phyloP scores from a whole-genome alignment of 106 monocot genomes.

The Allium fistulosum region DNA sequence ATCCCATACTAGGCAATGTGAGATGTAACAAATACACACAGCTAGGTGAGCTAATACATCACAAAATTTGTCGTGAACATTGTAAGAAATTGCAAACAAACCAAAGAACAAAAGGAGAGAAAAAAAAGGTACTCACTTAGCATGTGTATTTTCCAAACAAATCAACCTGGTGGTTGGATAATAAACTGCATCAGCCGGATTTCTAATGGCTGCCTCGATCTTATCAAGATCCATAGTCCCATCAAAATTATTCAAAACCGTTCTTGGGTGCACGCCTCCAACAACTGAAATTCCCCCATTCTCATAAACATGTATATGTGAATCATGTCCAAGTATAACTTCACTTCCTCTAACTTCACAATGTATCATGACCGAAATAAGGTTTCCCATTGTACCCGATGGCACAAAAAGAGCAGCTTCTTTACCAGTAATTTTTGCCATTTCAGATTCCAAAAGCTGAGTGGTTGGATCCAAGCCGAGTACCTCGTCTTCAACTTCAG shows the following conservation, averaged over 20 bases:
- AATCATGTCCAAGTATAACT: constrained; percentile 81
- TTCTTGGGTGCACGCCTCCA: constrained; percentile 83
- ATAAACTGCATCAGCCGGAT: constrained; percentile 45
- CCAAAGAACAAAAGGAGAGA: not conserved
- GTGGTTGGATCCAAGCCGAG: constrained; percentile 60
- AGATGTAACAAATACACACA: no score
- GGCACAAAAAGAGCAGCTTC: constrained; percentile 91
- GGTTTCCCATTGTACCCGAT: constrained; percentile 96
- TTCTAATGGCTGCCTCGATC: constrained; percentile 67
- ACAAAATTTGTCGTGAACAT: no score
- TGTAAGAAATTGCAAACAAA: no score
- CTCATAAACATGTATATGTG: constrained; percentile 92
- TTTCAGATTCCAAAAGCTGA: constrained; percentile 31
- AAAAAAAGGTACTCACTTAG: constrained; percentile 49
- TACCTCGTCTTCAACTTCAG: constrained; percentile 73
- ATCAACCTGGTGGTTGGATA: constrained; percentile 89
- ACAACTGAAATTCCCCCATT: constrained; percentile 90
- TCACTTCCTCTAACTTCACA: constrained; percentile 95
- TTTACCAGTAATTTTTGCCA: constrained; percentile 56
- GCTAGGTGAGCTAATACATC: no score
- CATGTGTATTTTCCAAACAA: constrained; percentile 97
- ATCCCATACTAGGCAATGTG: no score
- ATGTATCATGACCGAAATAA: constrained; percentile 87
- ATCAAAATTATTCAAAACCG: constrained; percentile 70
- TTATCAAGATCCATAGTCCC: constrained; percentile 76